Base-by-base conservation (phyloP, 2,329 filamentous ascomycete species). In the Alternaria viburni region DNA sequence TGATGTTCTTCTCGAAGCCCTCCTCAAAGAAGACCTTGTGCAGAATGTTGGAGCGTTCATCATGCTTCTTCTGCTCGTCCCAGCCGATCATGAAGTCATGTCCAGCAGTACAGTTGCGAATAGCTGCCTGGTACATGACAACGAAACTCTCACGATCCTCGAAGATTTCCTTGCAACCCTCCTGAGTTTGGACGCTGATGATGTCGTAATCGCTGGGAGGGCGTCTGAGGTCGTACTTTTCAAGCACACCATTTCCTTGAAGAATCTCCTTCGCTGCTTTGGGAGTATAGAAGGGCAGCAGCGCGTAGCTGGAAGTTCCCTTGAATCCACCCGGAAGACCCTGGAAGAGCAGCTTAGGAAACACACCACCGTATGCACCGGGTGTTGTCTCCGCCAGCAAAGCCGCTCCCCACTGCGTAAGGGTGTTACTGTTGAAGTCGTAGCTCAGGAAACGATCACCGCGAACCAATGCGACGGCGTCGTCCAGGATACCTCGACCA, bases 391-490 rank as follows among this genome's bases (percentile, higher is more conserved):
- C 74, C 45, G 73, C 72, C 5, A 85, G 72, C 67, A 85, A 80
- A 15, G 82, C 74, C n/a, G 82, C 80, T 28, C 85, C 85, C 84
- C 84, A 86, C 41, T 86, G 80, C 7, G 77, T 79, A 62, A 79
- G 64, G 10, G 74, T 78, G 43, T 74, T 76, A 51, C 71, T 73
- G 57, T 77, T 78, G 66, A 79, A 94, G 76, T 94, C 91, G 19
- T 85, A 77, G 0, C 91, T 93, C 80, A 93, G 92, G 80, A 92
- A 90, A 19, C 92, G 84, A 72, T 95, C 92, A 54, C 91, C 90
- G 26, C 91, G 87, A 9, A 93, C 90, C 6, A 93, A 84, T 23
- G 89, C 86, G 0, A 93, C 91, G 2, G 91, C 91, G 69, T 94
- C 91, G 0, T 90, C 92, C 8, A 94, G 80, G 13, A 94, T 88